Evolutionary conservation across 1,139 yeast species (phyloP).

Genomic region (Debaryomyces psychrophilus): DNA sequence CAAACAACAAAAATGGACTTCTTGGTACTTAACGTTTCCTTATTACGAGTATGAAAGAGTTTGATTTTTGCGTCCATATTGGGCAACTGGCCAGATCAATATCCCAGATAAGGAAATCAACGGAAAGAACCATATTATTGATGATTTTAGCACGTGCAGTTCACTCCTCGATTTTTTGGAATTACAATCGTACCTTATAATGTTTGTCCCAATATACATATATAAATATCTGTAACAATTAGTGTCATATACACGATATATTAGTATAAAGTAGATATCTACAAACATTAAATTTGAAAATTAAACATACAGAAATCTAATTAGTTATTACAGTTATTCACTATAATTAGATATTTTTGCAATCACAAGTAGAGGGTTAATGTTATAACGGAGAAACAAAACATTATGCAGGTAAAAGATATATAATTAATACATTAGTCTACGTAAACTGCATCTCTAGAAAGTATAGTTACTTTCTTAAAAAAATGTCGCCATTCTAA

Average conservation of each 20-base stretch:
- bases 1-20: not conserved
- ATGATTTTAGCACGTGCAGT: not conserved
- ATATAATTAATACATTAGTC: constrained; percentile 15
- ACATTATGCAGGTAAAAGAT: not conserved
- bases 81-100: not conserved
- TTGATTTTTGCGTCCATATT: not conserved
- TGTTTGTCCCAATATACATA: no score
- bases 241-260: no score
- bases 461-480: constrained; percentile 52
- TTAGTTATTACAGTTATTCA: no score
- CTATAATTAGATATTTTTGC: no score
- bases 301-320: no score
- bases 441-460: constrained; percentile 53
- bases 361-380: no score
- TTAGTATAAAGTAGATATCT: no score
- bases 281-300: no score
- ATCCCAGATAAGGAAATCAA: not conserved
- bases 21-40: not conserved
- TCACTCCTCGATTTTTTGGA: not conserved
- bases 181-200: not conserved
- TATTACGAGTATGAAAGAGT: not conserved
- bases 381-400: no score
- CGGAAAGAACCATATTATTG: not conserved
- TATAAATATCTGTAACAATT: no score
- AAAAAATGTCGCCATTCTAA: constrained; percentile 69